Base-by-base conservation (phyloP, 768 basidiomycete genomes). In the Cubamyces sp. region DNA sequence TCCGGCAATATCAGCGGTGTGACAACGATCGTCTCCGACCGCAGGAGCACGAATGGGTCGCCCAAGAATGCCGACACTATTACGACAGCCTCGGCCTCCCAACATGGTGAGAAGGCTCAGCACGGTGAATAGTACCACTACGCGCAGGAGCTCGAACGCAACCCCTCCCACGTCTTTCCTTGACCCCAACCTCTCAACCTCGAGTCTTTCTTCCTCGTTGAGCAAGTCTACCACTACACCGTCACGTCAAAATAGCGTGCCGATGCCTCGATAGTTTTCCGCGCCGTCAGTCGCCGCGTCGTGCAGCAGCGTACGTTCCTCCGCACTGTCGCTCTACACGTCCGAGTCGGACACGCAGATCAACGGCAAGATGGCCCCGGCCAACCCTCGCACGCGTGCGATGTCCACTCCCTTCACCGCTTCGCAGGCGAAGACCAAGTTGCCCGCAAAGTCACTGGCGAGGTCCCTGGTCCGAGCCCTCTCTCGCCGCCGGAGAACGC, bases 1-100 rank as follows among this genome's bases (percentile, higher is more conserved):
- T 65, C 74, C 40, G 81, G 80, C 57, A 71, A 75, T 54, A 64
- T 73, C 54, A 85, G 83, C 64, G 82, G 79, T 5, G 79, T 76
- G 68, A 82, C 81, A 4, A 86, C 84, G 8, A 75, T 85, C 54
- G 81, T 61, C 60, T 75, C 45, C 23, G 56, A 66, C 50, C 67
- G 66, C 54, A 66, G 67, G 57, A 67, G 66, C 43, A 47, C 40
- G 16, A 66, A 68, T 34, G 54, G 62, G 16, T 51, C 59, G 18
- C 50, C 57, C 40, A 60, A 62, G 54, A 61, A 54, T 16, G 49
- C 55, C 63, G 23, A 59, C 64, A 30, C 77, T 14, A n/a, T 55
- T 62, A 30, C 84, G 12, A 67, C 75, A 18, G 68, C n/a, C 49
- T 6, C 41, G 64, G 64, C 60, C 54, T 62, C 58, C 56, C 39